These are phyloP conservation scores for Suillus americanus DNA, from an alignment of 768 basidiomycete species.

Conservation along the genomic window DNA sequence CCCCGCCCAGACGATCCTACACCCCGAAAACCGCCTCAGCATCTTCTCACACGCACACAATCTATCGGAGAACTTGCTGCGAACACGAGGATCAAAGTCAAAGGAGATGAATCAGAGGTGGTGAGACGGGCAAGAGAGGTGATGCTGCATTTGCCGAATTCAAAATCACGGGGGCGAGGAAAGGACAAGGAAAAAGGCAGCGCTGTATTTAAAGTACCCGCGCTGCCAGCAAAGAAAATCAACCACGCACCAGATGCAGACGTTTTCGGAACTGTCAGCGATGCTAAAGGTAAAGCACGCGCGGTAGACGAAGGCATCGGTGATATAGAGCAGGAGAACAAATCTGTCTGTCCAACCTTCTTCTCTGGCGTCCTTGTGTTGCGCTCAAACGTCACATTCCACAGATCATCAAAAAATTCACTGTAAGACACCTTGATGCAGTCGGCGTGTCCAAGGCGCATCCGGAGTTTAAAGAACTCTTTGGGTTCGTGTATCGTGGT, in stretches of 20 bases:
- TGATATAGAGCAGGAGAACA: conserved; percentile 57
- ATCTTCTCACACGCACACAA: conserved; percentile 18
- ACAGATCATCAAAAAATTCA: conserved; percentile 41
- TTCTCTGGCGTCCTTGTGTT: background rate
- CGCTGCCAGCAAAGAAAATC: conserved; percentile 33
- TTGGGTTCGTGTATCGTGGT: conserved; percentile 40
- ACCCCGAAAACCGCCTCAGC: conserved; percentile 60
- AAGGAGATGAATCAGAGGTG: conserved; percentile 29
- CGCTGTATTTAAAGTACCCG: conserved; percentile 47
- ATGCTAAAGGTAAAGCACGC: conserved; percentile 38
- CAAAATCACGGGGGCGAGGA: conserved; percentile 8
- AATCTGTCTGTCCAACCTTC: conserved; percentile 44
- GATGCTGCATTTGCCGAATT: conserved; percentile 30
- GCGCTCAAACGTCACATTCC: background rate
- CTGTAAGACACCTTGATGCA: conserved; percentile 31
- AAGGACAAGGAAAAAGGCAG: conserved; percentile 14
- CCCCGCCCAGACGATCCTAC: conserved; percentile 80
- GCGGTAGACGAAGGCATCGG: conserved; percentile 21
- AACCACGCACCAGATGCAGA: conserved; percentile 21
- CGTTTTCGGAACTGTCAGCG: conserved; percentile 33
- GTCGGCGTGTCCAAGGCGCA: conserved; percentile 37
- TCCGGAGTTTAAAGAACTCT: conserved; percentile 41
- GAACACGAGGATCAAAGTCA: conserved; percentile 26
- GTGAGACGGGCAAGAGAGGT: conserved; percentile 18
- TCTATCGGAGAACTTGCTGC: conserved; percentile 18